Evolutionary conservation across 441 rosid genomes (phyloP).

Genomic region (Erodium moschatum): DNA sequence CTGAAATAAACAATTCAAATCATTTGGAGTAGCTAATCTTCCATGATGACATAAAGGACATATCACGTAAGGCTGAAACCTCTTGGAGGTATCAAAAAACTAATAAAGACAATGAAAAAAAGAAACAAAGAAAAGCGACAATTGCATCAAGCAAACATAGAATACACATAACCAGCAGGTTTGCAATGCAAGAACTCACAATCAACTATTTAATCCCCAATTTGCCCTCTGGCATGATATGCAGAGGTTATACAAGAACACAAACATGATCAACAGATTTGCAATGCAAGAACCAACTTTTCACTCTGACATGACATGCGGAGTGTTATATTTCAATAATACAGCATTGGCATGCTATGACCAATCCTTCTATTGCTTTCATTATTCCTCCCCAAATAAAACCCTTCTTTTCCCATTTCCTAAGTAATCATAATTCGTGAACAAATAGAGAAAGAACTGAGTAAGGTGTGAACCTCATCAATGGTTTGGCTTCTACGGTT

Average conservation of each 20-base stretch:
- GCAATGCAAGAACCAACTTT: not conserved
- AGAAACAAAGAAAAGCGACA: not conserved
- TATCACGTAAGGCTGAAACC: not conserved
- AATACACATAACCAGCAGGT: not conserved
- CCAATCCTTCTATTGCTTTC: not conserved
- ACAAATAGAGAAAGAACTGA: constrained; percentile 1
- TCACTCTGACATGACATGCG: not conserved
- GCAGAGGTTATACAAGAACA: too few relatives aligned
- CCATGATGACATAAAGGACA: not conserved
- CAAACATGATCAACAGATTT: not conserved
- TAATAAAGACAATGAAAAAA: not conserved
- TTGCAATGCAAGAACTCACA: too few relatives aligned
- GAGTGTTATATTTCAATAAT: not conserved
- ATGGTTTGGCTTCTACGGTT: constrained; percentile 75
- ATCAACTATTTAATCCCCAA: too few relatives aligned
- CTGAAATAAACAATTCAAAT: not conserved
- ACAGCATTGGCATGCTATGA: not conserved
- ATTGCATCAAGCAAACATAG: not conserved
- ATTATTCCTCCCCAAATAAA: not conserved
- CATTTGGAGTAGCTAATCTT: not conserved
- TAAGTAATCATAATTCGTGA: not conserved
- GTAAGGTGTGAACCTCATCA: constrained; percentile 64
- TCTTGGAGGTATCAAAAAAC: not conserved
- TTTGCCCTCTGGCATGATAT: too few relatives aligned
- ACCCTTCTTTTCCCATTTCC: not conserved